Base-by-base conservation (phyloP, 2,329 filamentous ascomycete genomes). In the Neofusicoccum sp. region DNA sequence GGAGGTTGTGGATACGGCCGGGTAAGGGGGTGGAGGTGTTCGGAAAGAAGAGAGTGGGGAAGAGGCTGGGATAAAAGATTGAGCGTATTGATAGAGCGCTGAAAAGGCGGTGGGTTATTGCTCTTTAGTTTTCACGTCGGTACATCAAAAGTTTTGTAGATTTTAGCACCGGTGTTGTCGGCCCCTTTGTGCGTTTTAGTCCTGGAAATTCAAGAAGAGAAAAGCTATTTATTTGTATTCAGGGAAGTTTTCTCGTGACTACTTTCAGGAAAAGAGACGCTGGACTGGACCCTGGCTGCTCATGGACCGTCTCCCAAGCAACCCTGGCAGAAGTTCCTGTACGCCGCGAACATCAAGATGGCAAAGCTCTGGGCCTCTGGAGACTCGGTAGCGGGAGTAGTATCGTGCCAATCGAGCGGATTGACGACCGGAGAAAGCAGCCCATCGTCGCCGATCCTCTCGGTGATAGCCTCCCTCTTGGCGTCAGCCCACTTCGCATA, bases 1-100 rank as follows among this genome's bases (percentile, higher is more conserved):
- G 4, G 86, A 89, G 73, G 85, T 89, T 69, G 86, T 86, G 33
- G 81, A 82, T 39, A 63, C 61, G 61, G 52, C 61, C 43, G 52
- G 44, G 12, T 59, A 47, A 22, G 22, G 22, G 2, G 22, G 22
- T 22, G 22, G 22, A 22, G 22, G 22, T 22, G 22, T 22, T 22
- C 22, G 22, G 43, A 63, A 4, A 11, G 29, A 39, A 29, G 7
- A n/a, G 14, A 29, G 5, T 22, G 22, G 22, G 22, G 28, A 9
- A 16, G 9, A 33, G 16, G n/a, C 6, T 39, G 34, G 29, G 33
- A 22, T 22, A 22, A 22, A 22, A 22, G 22, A 22, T 22, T 22
- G 22, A 22, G 22, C 22, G 22, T 22, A 22, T 22, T 22, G 22
- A 22, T 22, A 22, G 22, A 22, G 22, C 22, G 22, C 22, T 22